A percentile compares a stretch with the other conserved stretches of the same genome.
Evolutionary conservation across 176 grass and related monocot species (phyloP).

Genomic region (Alopecurus myosuroides): DNA sequence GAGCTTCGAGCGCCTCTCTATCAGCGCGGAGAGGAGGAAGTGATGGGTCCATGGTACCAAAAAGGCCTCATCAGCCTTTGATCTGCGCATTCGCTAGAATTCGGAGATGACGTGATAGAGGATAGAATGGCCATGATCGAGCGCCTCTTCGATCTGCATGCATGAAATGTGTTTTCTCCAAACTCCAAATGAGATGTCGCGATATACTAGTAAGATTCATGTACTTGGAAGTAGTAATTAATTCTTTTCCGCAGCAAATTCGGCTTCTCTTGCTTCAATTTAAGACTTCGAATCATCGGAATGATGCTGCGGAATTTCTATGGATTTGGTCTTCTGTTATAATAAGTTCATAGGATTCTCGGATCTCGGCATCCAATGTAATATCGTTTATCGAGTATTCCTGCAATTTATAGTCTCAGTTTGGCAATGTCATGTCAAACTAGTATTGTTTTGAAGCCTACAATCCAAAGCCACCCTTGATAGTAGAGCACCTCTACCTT

Average conservation of each 20-base stretch:
- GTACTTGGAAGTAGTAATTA: background rate
- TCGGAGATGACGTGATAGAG: background rate
- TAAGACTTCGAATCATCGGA: background rate
- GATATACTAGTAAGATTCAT: background rate
- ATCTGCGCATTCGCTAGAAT: background rate
- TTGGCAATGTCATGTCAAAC: background rate
- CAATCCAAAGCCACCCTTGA: background rate
- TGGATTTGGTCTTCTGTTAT: background rate
- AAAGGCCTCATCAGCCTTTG: background rate
- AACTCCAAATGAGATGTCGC: background rate
- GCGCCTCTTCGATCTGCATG: background rate
- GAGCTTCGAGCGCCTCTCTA: slow-evolving; percentile 68
- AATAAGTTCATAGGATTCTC: background rate
- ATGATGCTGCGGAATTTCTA: background rate
- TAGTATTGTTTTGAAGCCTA: background rate
- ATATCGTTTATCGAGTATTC: background rate
- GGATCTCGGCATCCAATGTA: background rate
- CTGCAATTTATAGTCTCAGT: background rate
- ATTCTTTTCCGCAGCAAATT: background rate
- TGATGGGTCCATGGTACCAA: slow-evolving; percentile 25
- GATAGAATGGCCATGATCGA: no score
- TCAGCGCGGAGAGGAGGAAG: slow-evolving; percentile 67
- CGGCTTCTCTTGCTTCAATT: background rate
- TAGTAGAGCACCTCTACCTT: background rate
- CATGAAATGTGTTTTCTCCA: background rate